phyloP scores from a whole-genome alignment of 2,329 filamentous ascomycete species.

The Aspergillus clavatus region DNA sequence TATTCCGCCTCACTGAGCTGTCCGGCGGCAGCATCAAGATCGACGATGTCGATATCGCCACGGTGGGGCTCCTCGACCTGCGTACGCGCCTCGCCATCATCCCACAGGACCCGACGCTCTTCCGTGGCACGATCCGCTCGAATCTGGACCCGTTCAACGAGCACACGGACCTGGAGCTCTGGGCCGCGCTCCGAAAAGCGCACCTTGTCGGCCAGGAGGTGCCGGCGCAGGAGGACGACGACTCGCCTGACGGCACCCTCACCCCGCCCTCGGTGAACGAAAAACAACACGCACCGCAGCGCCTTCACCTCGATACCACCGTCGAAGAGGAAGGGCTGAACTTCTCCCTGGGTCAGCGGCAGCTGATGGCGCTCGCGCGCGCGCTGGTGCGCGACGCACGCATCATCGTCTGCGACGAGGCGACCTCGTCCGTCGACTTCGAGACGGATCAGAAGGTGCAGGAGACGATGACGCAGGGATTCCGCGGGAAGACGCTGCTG shows the following conservation, averaged over 20 bases:
- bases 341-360: slow-evolving; percentile 90
- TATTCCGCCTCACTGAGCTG: slow-evolving; percentile 43
- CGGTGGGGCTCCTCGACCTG: slow-evolving; percentile 38
- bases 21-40: slow-evolving; percentile 39
- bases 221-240: slow-evolving; percentile 38
- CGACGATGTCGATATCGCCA: slow-evolving; percentile 41
- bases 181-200: slow-evolving; percentile 44
- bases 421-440: slow-evolving; percentile 88
- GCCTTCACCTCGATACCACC: slow-evolving; percentile 60
- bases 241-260: slow-evolving; percentile 43
- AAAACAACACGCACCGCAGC: slow-evolving; percentile 37
- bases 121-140: slow-evolving; percentile 41
- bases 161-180: slow-evolving; percentile 44
- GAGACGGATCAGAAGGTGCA: slow-evolving; percentile 94
- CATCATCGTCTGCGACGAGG: slow-evolving; percentile 97
- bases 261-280: slow-evolving; percentile 31
- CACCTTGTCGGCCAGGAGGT: slow-evolving; percentile 45
- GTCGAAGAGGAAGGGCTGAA: slow-evolving; percentile 96
- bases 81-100: slow-evolving; percentile 43
- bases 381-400: slow-evolving; percentile 81
- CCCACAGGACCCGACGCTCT: slow-evolving; percentile 44
- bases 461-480: slow-evolving; percentile 72
- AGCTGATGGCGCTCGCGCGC: slow-evolving; percentile 89
- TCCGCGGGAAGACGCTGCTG: slow-evolving; percentile 76
- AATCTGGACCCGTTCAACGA: slow-evolving; percentile 45